Percentiles rank a stretch among this genome's conserved stretches.
These are phyloP conservation scores for Tuber borchii DNA, from an alignment of 495 filamentous ascomycete species.

Conservation along the genomic window DNA sequence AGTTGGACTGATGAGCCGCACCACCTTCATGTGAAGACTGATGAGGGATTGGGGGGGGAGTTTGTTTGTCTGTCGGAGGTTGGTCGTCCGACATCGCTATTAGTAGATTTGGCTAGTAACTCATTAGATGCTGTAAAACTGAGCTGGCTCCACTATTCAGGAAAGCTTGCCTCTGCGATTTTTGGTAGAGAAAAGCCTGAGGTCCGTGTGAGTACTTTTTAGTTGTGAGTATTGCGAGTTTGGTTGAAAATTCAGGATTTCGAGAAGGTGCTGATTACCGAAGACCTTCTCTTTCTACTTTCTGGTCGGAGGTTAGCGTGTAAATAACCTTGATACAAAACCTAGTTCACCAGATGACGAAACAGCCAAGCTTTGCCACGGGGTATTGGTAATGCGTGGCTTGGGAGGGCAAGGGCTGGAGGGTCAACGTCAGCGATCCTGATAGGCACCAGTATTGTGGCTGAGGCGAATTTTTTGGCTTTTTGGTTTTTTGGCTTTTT, in stretches of 20 bases:
- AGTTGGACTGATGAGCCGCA: not conserved
- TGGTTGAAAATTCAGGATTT: not conserved
- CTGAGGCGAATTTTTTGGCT: not conserved
- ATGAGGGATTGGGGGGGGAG: conserved; percentile 11
- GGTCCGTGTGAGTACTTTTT: not conserved
- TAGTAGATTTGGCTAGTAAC: not conserved
- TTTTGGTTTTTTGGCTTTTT: too few species aligned
- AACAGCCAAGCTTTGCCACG: conserved; percentile 8
- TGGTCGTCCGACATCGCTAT: conserved; percentile 23
- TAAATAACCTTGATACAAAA: not conserved
- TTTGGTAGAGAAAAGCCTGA: not conserved
- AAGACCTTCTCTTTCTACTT: not conserved
- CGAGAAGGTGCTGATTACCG: not conserved
- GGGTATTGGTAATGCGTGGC: conserved; percentile 10
- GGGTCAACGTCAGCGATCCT: conserved; percentile 13
- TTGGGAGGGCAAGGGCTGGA: conserved; percentile 14
- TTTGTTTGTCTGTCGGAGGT: not conserved
- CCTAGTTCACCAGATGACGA: conserved; percentile 10
- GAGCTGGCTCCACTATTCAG: not conserved
- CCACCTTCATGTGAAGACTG: not conserved
- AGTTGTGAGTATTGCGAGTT: not conserved
- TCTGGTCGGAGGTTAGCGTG: not conserved
- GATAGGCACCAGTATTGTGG: not conserved
- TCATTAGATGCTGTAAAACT: not conserved
- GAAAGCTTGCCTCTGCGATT: not conserved